Base-by-base conservation (phyloP, 2,329 filamentous ascomycete species). In the Hypoxylon sp. region DNA sequence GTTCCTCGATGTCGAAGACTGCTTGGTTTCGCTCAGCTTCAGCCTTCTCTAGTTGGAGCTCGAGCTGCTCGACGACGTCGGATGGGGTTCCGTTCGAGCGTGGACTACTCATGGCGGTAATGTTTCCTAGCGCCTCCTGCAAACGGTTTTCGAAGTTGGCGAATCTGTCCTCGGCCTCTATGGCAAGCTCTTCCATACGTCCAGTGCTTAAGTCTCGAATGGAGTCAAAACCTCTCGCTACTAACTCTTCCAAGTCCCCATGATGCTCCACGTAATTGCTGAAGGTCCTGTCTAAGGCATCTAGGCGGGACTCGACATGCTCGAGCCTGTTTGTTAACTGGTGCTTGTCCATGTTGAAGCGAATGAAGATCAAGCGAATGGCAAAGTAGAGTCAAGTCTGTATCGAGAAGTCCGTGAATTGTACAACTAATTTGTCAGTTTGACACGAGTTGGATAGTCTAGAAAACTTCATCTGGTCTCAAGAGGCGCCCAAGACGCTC, bases 11-110 rank as follows among this genome's bases (percentile, higher is more conserved):
- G 0, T 28, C 45, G 32, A 16, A 38, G 11, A 40, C 16, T 40
- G 36, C 36, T 16, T 42, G 1, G 7, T 48, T 53, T 3, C 56
- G 50, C 12, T 63, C 55, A 3, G 48, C 16, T 28, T 67, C 53
- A 24, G 38, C 18, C 12, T 40, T 36, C 18, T 22, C 20, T 20
- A 56, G 11, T 20, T 40, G 36, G 6, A 20, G 6, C 16, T 40
- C 36, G 8, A 40, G 36, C 16, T 40, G 16, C n/a, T 40, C 36
- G 11, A 20, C 16, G 8, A 20, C 8, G 1, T 40, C 36, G 16
- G 36, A 40, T 40, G 16, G 2, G 8, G 16, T n/a, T 8, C 16
- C 16, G 36, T 1, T 40, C 8, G 36, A 40, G 16, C 16, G 4
- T 4, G 36, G 11, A 20, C 3, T 1, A 40, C 2, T 18, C 3